Percentiles rank a stretch among this genome's conserved stretches.
Evolutionary conservation across 2,329 filamentous ascomycete species (phyloP).

Genomic region (Fusarium sp.): DNA sequence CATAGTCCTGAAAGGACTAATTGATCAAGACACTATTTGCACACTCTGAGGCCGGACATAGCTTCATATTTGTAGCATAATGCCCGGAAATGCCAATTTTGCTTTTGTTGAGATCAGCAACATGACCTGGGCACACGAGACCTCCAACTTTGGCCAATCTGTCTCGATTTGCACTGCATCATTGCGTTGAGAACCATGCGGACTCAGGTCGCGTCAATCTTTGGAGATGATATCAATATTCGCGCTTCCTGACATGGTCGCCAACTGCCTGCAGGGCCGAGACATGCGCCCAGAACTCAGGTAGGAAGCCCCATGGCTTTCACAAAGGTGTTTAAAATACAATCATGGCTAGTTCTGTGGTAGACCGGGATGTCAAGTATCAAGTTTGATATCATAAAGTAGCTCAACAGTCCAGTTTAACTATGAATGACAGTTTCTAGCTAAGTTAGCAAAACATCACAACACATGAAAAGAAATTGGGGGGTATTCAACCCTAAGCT

Average conservation of each 20-base stretch:
- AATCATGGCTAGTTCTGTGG: background rate
- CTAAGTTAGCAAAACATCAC: background rate
- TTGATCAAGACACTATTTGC: background rate
- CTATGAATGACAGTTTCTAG: background rate
- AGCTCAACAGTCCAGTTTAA: background rate
- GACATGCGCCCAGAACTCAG: background rate
- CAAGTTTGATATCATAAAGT: constrained; percentile 1
- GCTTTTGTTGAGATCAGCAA: background rate
- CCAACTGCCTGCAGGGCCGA: background rate
- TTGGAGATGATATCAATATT: background rate
- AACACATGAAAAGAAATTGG: background rate
- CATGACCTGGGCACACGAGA: background rate
- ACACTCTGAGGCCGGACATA: background rate
- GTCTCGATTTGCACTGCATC: too few relatives aligned
- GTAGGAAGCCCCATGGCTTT: background rate
- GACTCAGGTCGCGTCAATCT: background rate
- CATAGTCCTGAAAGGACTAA: too few relatives aligned
- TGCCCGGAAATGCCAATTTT: background rate
- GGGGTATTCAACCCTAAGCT: background rate
- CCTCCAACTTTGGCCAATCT: too few relatives aligned
- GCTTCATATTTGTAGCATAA: background rate
- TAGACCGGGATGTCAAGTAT: background rate
- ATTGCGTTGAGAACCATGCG: too few relatives aligned
- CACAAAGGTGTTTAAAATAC: background rate
- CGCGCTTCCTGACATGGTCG: too few relatives aligned